Percentiles rank a stretch among this genome's conserved stretches.
Evolutionary conservation across 306 rosid genomes (phyloP).

Genomic region (Dalbergia cochinchinensis): DNA sequence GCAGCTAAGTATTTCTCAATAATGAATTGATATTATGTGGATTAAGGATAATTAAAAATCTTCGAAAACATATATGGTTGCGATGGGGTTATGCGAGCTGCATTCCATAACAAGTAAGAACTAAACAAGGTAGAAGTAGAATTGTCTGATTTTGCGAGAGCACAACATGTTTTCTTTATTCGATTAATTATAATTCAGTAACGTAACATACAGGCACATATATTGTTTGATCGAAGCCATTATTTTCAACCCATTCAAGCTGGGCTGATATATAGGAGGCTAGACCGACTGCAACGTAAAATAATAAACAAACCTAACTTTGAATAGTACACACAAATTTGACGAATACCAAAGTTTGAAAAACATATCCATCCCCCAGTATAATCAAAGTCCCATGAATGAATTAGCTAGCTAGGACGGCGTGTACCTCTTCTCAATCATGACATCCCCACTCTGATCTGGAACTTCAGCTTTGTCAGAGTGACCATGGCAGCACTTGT

Average conservation of each 20-base stretch:
- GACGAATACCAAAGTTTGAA: neutral
- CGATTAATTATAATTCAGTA: neutral
- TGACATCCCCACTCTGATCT: constrained; percentile 42
- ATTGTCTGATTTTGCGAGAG: constrained; percentile 11
- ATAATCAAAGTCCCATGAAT: too few relatives aligned
- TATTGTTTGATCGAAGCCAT: constrained; percentile 35
- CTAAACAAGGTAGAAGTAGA: too few relatives aligned
- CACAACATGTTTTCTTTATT: neutral
- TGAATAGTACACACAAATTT: constrained; percentile 18
- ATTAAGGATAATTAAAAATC: too few relatives aligned
- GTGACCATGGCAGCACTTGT: constrained; percentile 57
- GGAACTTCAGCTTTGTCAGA: constrained; percentile 23
- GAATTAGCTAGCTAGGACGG: neutral
- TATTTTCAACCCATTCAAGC: constrained; percentile 39
- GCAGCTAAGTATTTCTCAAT: too few relatives aligned
- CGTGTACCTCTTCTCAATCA: constrained; percentile 49
- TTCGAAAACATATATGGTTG: too few relatives aligned
- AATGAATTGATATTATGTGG: too few relatives aligned
- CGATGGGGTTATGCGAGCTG: too few relatives aligned
- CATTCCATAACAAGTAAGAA: too few relatives aligned
- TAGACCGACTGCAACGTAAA: constrained; percentile 9
- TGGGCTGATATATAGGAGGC: constrained; percentile 30
- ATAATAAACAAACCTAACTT: neutral
- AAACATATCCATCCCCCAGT: too few relatives aligned
- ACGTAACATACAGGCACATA: constrained; percentile 1